Evolutionary conservation across 176 grass and related monocot species (phyloP).

Genomic region (Eleusine indica): DNA sequence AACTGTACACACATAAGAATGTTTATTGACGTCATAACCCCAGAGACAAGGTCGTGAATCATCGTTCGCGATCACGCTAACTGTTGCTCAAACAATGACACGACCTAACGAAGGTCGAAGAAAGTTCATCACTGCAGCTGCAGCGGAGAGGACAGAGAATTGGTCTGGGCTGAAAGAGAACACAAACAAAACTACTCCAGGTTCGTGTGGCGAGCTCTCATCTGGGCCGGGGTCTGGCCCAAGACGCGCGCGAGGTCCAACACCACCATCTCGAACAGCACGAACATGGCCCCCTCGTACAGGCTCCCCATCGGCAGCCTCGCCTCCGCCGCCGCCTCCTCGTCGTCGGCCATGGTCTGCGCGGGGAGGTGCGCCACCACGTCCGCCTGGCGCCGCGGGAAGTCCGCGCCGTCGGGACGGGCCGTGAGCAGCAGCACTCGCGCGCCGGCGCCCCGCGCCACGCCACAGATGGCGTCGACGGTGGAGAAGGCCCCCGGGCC

Average conservation of each 20-base stretch:
- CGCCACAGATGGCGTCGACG: constrained; percentile 83
- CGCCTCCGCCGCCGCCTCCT: constrained; percentile 18
- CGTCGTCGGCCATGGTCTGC: constrained; percentile 84
- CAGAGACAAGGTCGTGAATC: neutral
- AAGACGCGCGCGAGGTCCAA: constrained; percentile 55
- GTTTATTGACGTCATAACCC: neutral
- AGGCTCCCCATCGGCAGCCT: constrained; percentile 95
- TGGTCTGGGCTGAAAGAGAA: neutral
- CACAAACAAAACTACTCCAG: constrained; percentile 40
- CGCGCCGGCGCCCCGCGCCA: constrained; percentile 54
- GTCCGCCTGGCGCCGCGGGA: constrained; percentile 56
- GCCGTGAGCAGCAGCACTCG: constrained; percentile 83
- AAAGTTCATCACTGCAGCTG: neutral
- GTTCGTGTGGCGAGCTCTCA: constrained; percentile 73
- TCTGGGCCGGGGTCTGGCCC: constrained; percentile 54
- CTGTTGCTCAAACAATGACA: neutral
- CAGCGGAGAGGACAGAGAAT: neutral
- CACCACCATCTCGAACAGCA: constrained; percentile 96
- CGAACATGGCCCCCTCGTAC: constrained; percentile 92
- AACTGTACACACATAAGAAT: too few species aligned
- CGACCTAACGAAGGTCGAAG: neutral
- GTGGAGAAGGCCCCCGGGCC: constrained; percentile 85
- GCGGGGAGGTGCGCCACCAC: constrained; percentile 64
- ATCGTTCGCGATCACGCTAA: too few species aligned
- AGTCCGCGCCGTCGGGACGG: constrained; percentile 25